phyloP scores from a whole-genome alignment of 164 flowering plant species.

The Tetrastigma voinierianum region DNA sequence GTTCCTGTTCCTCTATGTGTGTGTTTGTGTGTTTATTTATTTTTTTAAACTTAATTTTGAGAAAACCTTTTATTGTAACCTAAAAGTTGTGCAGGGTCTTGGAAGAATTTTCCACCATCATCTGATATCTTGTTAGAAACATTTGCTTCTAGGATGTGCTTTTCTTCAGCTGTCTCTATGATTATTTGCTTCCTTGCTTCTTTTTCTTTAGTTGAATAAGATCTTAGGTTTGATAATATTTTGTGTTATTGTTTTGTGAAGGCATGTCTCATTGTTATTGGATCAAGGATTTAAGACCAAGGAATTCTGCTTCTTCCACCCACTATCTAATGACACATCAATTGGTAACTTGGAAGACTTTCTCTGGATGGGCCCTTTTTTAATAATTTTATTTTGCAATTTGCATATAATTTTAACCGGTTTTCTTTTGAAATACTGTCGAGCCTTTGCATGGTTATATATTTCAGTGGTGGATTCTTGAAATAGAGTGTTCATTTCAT shows the following conservation, averaged over 20 bases:
- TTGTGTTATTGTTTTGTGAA: constrained; percentile 24
- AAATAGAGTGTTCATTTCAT: background rate
- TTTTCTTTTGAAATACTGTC: constrained; percentile 2
- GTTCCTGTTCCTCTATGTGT: too few relatives aligned
- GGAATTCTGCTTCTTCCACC: constrained; percentile 80
- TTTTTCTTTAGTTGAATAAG: constrained; percentile 1
- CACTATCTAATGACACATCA: constrained; percentile 80
- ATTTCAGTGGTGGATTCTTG: background rate
- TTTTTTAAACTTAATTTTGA: too few relatives aligned
- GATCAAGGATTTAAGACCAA: constrained; percentile 78
- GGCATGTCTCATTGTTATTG: constrained; percentile 72
- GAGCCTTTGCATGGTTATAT: background rate
- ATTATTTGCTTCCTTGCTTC: background rate
- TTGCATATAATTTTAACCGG: background rate
- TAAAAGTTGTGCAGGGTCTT: too few relatives aligned
- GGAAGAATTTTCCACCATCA: background rate
- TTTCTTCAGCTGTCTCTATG: background rate
- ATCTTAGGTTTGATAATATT: background rate
- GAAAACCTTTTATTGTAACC: too few relatives aligned
- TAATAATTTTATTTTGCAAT: background rate
- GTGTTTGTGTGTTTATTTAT: too few relatives aligned
- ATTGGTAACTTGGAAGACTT: constrained; percentile 52
- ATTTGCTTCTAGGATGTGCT: background rate
- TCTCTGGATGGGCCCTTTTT: background rate
- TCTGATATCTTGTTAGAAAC: background rate